A percentile compares a stretch with the other conserved stretches of the same genome.
phyloP scores from a whole-genome alignment of 805 yeast species.

The Henningerozyma blattae region DNA sequence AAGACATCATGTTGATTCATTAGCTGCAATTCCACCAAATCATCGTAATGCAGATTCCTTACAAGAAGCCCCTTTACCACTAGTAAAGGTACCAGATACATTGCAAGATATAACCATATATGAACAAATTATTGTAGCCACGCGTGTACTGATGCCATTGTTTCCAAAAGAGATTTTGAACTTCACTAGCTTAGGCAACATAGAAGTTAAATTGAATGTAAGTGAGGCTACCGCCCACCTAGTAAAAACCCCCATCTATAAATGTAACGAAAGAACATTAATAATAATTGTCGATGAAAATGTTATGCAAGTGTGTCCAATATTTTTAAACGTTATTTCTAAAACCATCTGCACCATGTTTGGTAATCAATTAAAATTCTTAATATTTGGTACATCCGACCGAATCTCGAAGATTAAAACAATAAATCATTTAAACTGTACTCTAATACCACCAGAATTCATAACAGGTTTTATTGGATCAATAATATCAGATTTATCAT shows the following conservation, averaged over 20 bases:
- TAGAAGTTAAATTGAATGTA: constrained; percentile 5
- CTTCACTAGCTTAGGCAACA: constrained; percentile 7
- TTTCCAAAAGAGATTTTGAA: constrained; percentile 13
- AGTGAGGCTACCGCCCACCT: constrained; percentile 2
- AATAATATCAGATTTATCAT: constrained; percentile 23
- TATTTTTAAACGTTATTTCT: constrained; percentile 21
- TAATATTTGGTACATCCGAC: constrained; percentile 19
- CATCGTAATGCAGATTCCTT: constrained; percentile 15
- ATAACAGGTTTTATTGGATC: constrained; percentile 46
- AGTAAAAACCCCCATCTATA: constrained; percentile 10
- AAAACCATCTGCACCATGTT: constrained; percentile 26
- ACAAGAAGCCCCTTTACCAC: constrained; percentile 21
- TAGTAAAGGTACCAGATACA: constrained; percentile 12
- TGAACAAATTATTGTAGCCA: constrained; percentile 11
- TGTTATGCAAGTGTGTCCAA: constrained; percentile 24
- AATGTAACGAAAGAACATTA: constrained; percentile 10
- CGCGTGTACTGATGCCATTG: constrained; percentile 18
- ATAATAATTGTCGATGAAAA: constrained; percentile 19
- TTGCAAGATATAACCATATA: constrained; percentile 5
- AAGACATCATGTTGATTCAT: constrained; percentile 33
- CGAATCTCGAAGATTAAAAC: constrained; percentile 14
- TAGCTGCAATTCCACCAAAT: constrained; percentile 10
- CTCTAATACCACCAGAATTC: constrained; percentile 47
- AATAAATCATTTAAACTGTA: constrained; percentile 14
- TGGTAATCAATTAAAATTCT: constrained; percentile 9